Conservation (phyloP, 2,329 filamentous ascomycete species). For the Aspergillus jensenii region DNA sequence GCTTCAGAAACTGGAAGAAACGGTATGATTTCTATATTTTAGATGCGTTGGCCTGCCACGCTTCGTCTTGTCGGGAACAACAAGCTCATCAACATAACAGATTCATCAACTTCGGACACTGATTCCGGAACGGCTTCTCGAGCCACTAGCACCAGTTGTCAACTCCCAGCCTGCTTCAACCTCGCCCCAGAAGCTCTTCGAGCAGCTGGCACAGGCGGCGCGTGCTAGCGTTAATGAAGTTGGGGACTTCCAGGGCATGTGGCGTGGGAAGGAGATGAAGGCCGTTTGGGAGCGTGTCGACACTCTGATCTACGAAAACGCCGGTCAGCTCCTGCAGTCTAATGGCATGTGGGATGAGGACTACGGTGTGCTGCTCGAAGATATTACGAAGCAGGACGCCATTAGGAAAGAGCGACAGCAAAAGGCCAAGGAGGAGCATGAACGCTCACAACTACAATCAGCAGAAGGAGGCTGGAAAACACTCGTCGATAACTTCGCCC, state of each 20-base stretch:
- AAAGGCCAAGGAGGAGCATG: conserved; percentile 29
- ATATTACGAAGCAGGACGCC: conserved; percentile 30
- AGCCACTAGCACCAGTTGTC: conserved; percentile 40
- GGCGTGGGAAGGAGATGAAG: conserved; percentile 42
- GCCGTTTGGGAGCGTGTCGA: conserved; percentile 40
- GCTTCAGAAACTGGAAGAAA: conserved; percentile 40
- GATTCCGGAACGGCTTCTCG: conserved; percentile 41
- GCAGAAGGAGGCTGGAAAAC: conserved; percentile 33
- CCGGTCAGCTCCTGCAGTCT: conserved; percentile 37
- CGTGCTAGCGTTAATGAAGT: conserved; percentile 38
- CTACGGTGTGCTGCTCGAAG: conserved; percentile 36
- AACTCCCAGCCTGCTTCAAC: conserved; percentile 31
- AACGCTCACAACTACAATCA: conserved; percentile 27
- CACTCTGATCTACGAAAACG: conserved; percentile 36
- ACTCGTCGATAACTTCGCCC: conserved; percentile 33
- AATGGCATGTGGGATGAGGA: conserved; percentile 42
- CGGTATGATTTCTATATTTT: conserved; percentile 17
- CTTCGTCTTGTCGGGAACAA: neutral
- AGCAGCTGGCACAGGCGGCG: conserved; percentile 36
- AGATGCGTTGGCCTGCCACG: neutral
- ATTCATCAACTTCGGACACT: conserved; percentile 45
- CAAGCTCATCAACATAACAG: conserved; percentile 23
- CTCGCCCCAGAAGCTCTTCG: conserved; percentile 37
- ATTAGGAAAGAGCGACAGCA: conserved; percentile 24
- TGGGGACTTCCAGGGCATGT: conserved; percentile 39